Evolutionary conservation across 2,329 filamentous ascomycete species (phyloP).

Genomic region (Stachybotrys chlorohalonatus): DNA sequence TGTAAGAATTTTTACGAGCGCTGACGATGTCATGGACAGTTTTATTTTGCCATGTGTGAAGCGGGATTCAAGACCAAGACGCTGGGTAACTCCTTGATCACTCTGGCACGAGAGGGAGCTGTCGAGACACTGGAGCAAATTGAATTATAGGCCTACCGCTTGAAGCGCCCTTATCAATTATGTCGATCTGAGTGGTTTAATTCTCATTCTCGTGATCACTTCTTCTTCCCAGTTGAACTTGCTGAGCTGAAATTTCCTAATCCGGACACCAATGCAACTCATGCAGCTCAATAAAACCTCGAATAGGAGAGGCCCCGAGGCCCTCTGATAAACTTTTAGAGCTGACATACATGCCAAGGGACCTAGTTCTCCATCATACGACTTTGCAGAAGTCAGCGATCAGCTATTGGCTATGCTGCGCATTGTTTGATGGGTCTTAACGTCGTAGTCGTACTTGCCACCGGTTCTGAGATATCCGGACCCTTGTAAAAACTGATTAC

Average conservation of each 20-base stretch:
- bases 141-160: slow-evolving; percentile 35
- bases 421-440: background rate
- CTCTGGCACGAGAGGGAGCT: slow-evolving; percentile 55
- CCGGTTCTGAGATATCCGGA: background rate
- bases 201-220: background rate
- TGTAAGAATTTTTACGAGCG: slow-evolving; percentile 2
- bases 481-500: background rate
- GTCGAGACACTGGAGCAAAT: slow-evolving; percentile 63
- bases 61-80: slow-evolving; percentile 65
- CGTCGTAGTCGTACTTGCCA: background rate
- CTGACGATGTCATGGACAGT: slow-evolving; percentile 28
- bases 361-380: no score
- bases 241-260: background rate
- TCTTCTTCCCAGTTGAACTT: background rate
- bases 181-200: background rate
- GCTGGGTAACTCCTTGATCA: slow-evolving; percentile 64
- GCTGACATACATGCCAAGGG: no score
- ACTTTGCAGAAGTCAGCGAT: no score
- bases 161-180: background rate
- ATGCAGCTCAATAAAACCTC: background rate
- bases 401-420: background rate
- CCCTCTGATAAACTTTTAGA: no score
- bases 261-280: background rate
- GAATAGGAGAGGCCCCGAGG: no score
- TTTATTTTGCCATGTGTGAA: slow-evolving; percentile 70